phyloP scores from a whole-genome alignment of 768 basidiomycete genomes.

The Clitopilus hobsonii region DNA sequence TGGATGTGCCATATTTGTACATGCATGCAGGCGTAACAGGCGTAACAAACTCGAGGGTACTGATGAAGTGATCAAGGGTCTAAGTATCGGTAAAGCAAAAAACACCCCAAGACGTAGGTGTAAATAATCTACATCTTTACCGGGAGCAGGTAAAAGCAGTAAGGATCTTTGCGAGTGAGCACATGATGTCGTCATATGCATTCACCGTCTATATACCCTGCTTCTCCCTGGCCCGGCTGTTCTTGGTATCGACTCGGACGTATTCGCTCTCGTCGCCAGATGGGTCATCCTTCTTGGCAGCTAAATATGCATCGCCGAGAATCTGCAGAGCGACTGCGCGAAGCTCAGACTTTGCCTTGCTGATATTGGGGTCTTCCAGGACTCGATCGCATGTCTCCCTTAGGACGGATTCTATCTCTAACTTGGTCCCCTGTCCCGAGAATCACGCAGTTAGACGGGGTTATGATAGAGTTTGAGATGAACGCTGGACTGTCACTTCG shows the following conservation, averaged over 20 bases:
- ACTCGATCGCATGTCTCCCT: conserved; percentile 86
- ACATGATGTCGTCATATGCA: neutral
- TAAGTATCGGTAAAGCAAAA: neutral
- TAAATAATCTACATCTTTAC: neutral
- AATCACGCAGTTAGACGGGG: neutral
- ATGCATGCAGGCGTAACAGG: neutral
- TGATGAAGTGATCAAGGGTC: neutral
- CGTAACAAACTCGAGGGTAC: neutral
- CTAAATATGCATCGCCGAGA: conserved; percentile 74
- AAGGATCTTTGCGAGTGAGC: neutral
- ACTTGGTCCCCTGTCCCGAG: conserved; percentile 68
- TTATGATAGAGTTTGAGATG: conserved; percentile 1
- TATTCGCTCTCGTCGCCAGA: conserved; percentile 69
- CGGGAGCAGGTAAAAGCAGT: neutral
- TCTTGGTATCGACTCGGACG: conserved; percentile 75
- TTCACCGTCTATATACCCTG: conserved; percentile 9
- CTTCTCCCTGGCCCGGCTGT: conserved; percentile 41
- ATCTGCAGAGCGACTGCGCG: conserved; percentile 82
- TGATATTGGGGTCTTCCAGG: conserved; percentile 50
- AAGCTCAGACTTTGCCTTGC: conserved; percentile 57
- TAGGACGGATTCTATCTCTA: conserved; percentile 86
- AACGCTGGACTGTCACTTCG: conserved; percentile 1
- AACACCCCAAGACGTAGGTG: neutral
- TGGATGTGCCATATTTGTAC: neutral
- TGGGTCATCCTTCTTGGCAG: conserved; percentile 60